phyloP scores from a whole-genome alignment of 208 protist species.

The Angomonas ambiguus region DNA sequence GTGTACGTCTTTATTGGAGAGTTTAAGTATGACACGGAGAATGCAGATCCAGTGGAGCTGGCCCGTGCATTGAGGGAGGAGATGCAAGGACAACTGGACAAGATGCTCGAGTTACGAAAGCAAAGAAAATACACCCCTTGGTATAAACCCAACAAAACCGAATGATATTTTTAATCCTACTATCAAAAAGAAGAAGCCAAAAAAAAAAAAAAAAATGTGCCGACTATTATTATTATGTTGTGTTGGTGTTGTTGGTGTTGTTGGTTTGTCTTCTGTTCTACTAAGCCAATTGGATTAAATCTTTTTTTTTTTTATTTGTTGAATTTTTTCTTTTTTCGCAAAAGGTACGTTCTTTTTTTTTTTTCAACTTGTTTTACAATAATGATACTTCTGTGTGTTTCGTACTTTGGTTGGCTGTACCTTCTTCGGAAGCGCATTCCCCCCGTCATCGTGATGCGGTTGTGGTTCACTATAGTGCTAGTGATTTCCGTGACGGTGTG shows the following conservation, averaged over 20 bases:
- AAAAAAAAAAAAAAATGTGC: background rate
- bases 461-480: constrained; percentile 49
- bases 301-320: background rate
- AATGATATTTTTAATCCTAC: constrained; percentile 1
- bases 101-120: constrained; percentile 39
- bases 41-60: constrained; percentile 38
- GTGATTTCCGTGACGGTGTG: constrained; percentile 19
- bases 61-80: constrained; percentile 41
- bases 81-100: constrained; percentile 74
- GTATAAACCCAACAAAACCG: constrained; percentile 18
- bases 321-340: background rate
- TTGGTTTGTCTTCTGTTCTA: constrained; percentile 8
- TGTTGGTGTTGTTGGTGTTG: background rate
- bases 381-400: constrained; percentile 13
- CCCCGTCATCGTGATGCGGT: constrained; percentile 41
- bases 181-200: background rate
- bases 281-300: background rate
- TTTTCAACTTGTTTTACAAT: constrained; percentile 12
- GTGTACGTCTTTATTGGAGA: constrained; percentile 77
- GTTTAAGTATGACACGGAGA: constrained; percentile 55
- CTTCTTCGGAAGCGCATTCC: constrained; percentile 33
- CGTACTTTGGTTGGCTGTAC: constrained; percentile 30
- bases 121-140: constrained; percentile 36
- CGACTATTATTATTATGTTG: background rate
- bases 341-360: background rate